phyloP scores from a whole-genome alignment of 2,329 filamentous ascomycete species.

The Cladosporium sp. region DNA sequence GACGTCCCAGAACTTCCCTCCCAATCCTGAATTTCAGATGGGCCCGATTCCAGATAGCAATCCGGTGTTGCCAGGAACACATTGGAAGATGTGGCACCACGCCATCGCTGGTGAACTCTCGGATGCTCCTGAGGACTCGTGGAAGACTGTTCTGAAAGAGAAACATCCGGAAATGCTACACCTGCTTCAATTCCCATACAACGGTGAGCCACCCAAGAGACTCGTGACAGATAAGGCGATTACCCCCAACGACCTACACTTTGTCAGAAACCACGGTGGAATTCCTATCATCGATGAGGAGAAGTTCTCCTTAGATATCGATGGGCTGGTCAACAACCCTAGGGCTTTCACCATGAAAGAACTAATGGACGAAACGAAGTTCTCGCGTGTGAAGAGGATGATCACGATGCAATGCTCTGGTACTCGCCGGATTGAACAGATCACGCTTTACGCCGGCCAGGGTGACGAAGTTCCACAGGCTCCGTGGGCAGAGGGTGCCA shows the following conservation, averaged over 20 bases:
- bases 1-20: conserved; percentile 48
- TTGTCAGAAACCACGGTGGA: conserved; percentile 68
- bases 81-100: conserved; percentile 46
- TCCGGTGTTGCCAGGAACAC: conserved; percentile 41
- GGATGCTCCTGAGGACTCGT: conserved; percentile 51
- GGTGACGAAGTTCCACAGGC: conserved; percentile 44
- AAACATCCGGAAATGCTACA: conserved; percentile 47
- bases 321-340: conserved; percentile 59
- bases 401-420: conserved; percentile 66
- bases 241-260: conserved; percentile 60
- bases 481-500: conserved; percentile 54
- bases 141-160: conserved; percentile 42
- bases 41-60: conserved; percentile 40
- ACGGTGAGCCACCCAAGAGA: conserved; percentile 40
- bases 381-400: conserved; percentile 56
- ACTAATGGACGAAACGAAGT: conserved; percentile 55
- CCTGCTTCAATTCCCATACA: conserved; percentile 46
- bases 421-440: conserved; percentile 66
- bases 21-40: conserved; percentile 42
- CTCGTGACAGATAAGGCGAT: conserved; percentile 28
- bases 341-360: conserved; percentile 55
- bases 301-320: conserved; percentile 51
- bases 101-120: conserved; percentile 37
- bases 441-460: conserved; percentile 60
- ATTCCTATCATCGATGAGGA: conserved; percentile 61